These are phyloP conservation scores for Steccherinum ochraceum DNA, from an alignment of 768 basidiomycete species.

Conservation along the genomic window DNA sequence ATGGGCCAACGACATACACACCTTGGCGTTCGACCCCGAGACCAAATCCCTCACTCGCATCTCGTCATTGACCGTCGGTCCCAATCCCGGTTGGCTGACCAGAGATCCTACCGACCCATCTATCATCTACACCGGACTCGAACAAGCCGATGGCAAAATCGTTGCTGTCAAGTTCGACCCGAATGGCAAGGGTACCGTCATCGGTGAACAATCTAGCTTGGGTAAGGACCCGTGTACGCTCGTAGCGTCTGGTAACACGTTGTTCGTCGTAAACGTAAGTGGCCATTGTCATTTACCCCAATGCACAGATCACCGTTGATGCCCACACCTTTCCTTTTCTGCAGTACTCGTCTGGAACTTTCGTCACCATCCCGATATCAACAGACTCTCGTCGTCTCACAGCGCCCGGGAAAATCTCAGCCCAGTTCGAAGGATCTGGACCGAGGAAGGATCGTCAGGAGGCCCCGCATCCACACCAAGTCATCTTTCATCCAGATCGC, in stretches of 20 bases:
- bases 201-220: conserved; percentile 44
- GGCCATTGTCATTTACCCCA: background rate
- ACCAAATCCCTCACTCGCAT: conserved; percentile 37
- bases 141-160: conserved; percentile 61
- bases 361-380: conserved; percentile 52
- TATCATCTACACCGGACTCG: conserved; percentile 59
- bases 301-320: background rate
- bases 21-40: conserved; percentile 55
- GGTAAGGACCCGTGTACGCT: conserved; percentile 64
- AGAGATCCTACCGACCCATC: conserved; percentile 48
- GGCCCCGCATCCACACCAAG: conserved; percentile 73
- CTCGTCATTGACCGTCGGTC: conserved; percentile 43
- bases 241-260: conserved; percentile 46
- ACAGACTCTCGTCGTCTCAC: conserved; percentile 39
- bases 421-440: conserved; percentile 49
- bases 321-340: background rate
- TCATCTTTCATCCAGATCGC: conserved; percentile 40
- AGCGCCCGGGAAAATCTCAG: conserved; percentile 24
- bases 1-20: conserved; percentile 57
- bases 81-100: conserved; percentile 75
- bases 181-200: conserved; percentile 45
- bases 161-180: conserved; percentile 51
- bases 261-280: conserved; percentile 72
- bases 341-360: conserved; percentile 65
- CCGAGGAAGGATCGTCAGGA: conserved; percentile 65